phyloP scores from a whole-genome alignment of 2,329 filamentous ascomycete species.

The Macrophomina phaseolina region DNA sequence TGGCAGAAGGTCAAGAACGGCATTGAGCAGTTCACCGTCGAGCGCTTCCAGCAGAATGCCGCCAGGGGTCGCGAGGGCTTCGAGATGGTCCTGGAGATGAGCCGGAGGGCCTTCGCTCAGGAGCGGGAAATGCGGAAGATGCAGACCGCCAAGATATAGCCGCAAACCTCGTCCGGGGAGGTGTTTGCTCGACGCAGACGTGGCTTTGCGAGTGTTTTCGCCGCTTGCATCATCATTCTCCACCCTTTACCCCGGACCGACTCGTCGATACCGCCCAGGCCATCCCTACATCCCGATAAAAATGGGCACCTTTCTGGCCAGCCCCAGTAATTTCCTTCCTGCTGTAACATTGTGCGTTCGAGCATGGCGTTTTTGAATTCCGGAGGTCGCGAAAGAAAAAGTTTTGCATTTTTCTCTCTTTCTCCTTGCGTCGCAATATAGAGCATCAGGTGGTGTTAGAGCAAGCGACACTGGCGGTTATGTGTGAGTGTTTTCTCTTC shows the following conservation, averaged over 20 bases:
- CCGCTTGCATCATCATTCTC: conserved; percentile 16
- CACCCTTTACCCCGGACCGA: conserved; percentile 5
- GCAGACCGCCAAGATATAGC: conserved; percentile 36
- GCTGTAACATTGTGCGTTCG: conserved; percentile 10
- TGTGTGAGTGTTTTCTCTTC: not conserved
- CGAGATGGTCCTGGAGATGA: conserved; percentile 93
- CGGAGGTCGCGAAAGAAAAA: conserved; percentile 7
- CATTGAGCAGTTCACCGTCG: conserved; percentile 90
- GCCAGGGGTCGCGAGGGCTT: conserved; percentile 91
- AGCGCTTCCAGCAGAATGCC: conserved; percentile 90
- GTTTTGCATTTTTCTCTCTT: conserved; percentile 11
- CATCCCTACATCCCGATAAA: not conserved
- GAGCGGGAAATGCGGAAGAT: conserved; percentile 69
- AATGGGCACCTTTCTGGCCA: not conserved
- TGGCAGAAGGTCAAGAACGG: conserved; percentile 98
- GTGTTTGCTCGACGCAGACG: not conserved
- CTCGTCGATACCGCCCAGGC: not conserved
- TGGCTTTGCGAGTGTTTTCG: not conserved
- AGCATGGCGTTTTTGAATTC: conserved; percentile 23
- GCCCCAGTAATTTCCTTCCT: not conserved
- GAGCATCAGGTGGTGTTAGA: conserved; percentile 17
- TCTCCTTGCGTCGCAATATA: conserved; percentile 2
- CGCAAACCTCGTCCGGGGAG: not conserved
- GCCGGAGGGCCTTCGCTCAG: conserved; percentile 86
- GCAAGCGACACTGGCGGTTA: not conserved